These are phyloP conservation scores for Raddia distichophylla DNA, from an alignment of 176 grass and related monocot species.

Conservation along the genomic window DNA sequence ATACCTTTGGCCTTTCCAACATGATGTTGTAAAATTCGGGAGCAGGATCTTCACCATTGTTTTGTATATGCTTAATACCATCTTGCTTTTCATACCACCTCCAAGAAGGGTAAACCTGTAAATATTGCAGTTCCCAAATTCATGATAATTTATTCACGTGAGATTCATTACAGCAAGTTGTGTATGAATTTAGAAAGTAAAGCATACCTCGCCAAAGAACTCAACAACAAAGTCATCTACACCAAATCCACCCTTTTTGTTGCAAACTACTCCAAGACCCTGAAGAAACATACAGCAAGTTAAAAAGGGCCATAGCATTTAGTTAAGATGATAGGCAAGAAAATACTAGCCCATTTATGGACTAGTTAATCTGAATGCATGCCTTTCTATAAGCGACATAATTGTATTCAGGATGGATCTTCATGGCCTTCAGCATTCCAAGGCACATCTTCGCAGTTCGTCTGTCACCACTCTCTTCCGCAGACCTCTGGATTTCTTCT, in stretches of 20 bases:
- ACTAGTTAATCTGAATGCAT: slow-evolving; percentile 27
- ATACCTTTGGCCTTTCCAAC: slow-evolving; percentile 96
- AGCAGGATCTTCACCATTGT: slow-evolving; percentile 89
- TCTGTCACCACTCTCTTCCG: slow-evolving; percentile 68
- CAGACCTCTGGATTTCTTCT: slow-evolving; percentile 79
- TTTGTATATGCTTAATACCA: slow-evolving; percentile 93
- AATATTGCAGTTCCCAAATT: slow-evolving; percentile 37
- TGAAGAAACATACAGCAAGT: slow-evolving; percentile 45
- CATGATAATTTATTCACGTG: background rate
- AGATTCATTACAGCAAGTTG: background rate
- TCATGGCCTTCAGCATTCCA: slow-evolving; percentile 75
- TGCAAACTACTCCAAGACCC: slow-evolving; percentile 99
- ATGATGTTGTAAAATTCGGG: slow-evolving; percentile 99
- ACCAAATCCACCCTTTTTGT: slow-evolving; percentile 88
- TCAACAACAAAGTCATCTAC: slow-evolving; percentile 94
- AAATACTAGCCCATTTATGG: slow-evolving; percentile 19
- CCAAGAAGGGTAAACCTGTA: slow-evolving; percentile 98
- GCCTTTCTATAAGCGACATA: slow-evolving; percentile 98
- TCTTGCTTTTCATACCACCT: slow-evolving; percentile 99
- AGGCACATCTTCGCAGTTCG: slow-evolving; percentile 71
- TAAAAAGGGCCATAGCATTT: slow-evolving; percentile 14
- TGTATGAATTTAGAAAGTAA: slow-evolving; percentile 22
- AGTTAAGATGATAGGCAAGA: background rate
- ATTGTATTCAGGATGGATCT: slow-evolving; percentile 74
- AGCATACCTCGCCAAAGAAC: slow-evolving; percentile 89